These are phyloP conservation scores for Tranzscheliella williamsii DNA, from an alignment of 1,284 basidiomycete species.

Conservation along the genomic window DNA sequence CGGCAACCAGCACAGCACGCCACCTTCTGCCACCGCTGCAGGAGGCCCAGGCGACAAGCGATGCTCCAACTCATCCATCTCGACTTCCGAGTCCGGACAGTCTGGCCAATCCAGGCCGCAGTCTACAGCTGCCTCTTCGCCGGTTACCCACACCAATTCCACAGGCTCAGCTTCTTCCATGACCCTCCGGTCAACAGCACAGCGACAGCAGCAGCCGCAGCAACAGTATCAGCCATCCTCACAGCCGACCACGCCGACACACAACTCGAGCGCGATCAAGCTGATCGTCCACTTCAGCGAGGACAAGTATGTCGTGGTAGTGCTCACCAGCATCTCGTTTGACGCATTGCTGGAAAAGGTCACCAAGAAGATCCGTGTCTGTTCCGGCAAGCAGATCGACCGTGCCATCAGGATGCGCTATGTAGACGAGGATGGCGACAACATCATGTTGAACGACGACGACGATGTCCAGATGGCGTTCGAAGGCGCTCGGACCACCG, in stretches of 20 bases:
- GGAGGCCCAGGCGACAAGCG: slow-evolving; percentile 26
- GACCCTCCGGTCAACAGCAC: neutral
- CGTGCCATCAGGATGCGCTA: slow-evolving; percentile 38
- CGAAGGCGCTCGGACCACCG: slow-evolving; percentile 17
- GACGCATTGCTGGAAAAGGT: slow-evolving; percentile 83
- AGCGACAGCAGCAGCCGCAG: too few species aligned
- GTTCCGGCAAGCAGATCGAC: slow-evolving; percentile 25
- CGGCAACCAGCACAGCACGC: neutral
- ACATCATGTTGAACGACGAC: slow-evolving; percentile 54
- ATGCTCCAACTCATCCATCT: slow-evolving; percentile 38
- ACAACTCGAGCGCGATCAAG: slow-evolving; percentile 47
- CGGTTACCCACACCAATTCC: slow-evolving; percentile 18
- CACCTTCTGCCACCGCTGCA: neutral
- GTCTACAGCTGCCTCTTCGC: slow-evolving; percentile 51
- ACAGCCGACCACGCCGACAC: neutral
- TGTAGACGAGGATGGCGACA: slow-evolving; percentile 57
- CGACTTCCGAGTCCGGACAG: slow-evolving; percentile 42
- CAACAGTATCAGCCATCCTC: neutral
- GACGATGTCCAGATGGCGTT: slow-evolving; percentile 59
- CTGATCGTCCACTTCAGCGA: slow-evolving; percentile 75
- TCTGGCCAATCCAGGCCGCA: slow-evolving; percentile 38
- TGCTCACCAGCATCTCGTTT: slow-evolving; percentile 76
- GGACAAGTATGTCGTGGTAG: slow-evolving; percentile 89
- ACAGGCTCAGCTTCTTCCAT: neutral
- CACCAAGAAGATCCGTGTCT: slow-evolving; percentile 81